These are phyloP conservation scores for Triticum timopheevii DNA, from an alignment of 176 grass and related monocot species.

Conservation along the genomic window DNA sequence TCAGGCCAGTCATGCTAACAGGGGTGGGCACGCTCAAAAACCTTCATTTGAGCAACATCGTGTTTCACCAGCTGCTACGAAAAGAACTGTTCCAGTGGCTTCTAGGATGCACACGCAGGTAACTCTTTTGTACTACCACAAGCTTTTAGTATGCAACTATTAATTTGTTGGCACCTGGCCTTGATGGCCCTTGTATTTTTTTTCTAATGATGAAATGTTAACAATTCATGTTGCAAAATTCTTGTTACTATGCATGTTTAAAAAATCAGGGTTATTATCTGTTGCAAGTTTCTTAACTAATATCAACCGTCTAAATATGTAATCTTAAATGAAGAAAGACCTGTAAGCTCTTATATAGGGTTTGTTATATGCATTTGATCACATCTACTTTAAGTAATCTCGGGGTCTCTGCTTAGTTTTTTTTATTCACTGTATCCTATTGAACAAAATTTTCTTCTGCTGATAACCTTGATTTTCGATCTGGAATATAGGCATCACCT, in stretches of 20 bases:
- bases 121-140: not conserved
- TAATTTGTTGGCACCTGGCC: not conserved
- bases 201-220: slow-evolving; percentile 14
- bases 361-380: not conserved
- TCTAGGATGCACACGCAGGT: slow-evolving; percentile 62
- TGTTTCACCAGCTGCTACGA: slow-evolving; percentile 29
- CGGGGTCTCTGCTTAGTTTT: not conserved
- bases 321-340: not conserved
- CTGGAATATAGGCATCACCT: slow-evolving; percentile 50
- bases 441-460: not conserved
- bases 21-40: slow-evolving; percentile 46
- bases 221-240: slow-evolving; percentile 12
- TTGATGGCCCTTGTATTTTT: slow-evolving; percentile 3
- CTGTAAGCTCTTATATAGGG: not conserved
- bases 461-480: slow-evolving; percentile 18
- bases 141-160: not conserved
- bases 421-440: not conserved
- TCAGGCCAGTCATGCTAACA: slow-evolving; percentile 46
- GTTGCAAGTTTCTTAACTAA: not conserved
- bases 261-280: not conserved
- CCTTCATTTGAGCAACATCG: slow-evolving; percentile 65
- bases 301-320: not conserved
- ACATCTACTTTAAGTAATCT: not conserved
- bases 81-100: slow-evolving; percentile 55
- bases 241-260: not conserved